Base-by-base conservation (phyloP, 139 green algal genomes). In the Nannochloris sp. region DNA sequence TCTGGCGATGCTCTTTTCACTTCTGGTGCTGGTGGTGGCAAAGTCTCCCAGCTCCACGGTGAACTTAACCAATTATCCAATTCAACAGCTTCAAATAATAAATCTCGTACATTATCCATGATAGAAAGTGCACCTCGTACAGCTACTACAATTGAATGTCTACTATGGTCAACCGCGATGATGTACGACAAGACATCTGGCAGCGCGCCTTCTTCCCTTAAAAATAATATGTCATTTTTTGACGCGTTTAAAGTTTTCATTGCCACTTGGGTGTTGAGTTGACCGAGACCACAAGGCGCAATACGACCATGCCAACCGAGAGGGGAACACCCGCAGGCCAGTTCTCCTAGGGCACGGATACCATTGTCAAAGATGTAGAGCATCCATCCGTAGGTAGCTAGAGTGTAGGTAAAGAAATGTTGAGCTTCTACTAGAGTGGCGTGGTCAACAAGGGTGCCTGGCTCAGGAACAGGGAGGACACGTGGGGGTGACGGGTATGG, bases 341-440 rank as follows among this genome's bases (percentile, higher is more conserved):
- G 25, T 35, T 35, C 14, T 31, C 47, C 47, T 25, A 31, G 31
- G n/a, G n/a, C n/a, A 6, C 31, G 33, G n/a, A 57, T 19, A 6
- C 47, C 47, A 35, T 57, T 25, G 19, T 25, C 24, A 29, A 57
- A 29, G 24, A 57, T 29, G 47, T 57, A 57, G 24, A 57, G 31
- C 47, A 57, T 57, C 47, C 47, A 57, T 30, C 47, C 47, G 33
- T 57, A 57, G 14, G 47, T 25, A 19, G 47, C 47, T 25, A 57
- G 31, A 15, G 47, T 25, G 33, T 31, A 57, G 31, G 12, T 24
- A 57, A 57, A 57, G 19, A 31, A 29, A 30, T 57, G 25, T 14
- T 57, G 12, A 35, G 47, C 47, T 25, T 57, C n/a, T 35, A 35
- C 19, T 25, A 57, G 33, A 9, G 25, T 25, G 19, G 14, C 24